phyloP scores from a whole-genome alignment of 495 filamentous ascomycete genomes.

The Penicillium egyptiacum region DNA sequence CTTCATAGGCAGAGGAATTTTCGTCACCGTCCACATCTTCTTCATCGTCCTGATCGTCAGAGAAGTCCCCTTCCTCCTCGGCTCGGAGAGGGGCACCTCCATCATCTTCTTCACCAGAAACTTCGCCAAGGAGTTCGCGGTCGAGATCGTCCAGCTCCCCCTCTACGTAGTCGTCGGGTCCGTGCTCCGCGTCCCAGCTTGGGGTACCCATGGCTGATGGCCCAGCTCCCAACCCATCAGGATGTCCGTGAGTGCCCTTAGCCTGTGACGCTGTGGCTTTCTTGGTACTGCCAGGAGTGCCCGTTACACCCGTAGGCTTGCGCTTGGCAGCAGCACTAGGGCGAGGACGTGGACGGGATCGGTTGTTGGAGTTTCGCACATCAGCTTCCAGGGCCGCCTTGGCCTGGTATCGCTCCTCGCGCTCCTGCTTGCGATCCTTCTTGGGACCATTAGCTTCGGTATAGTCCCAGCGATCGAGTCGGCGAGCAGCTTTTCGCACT shows the following conservation, averaged over 20 bases:
- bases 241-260: conserved; percentile 35
- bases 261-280: conserved; percentile 29
- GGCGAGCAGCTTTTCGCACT: conserved; percentile 63
- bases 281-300: conserved; percentile 26
- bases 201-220: conserved; percentile 23
- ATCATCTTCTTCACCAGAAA: conserved; percentile 44
- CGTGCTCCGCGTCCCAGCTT: conserved; percentile 25
- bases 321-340: conserved; percentile 33
- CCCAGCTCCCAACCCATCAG: conserved; percentile 19
- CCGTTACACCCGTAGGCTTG: conserved; percentile 36
- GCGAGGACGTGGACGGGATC: conserved; percentile 24
- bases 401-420: conserved; percentile 44
- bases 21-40: conserved; percentile 43
- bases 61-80: conserved; percentile 31
- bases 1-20: conserved; percentile 45
- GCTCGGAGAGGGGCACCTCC: conserved; percentile 16
- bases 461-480: conserved; percentile 73
- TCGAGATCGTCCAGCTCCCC: conserved; percentile 54
- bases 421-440: conserved; percentile 44
- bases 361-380: conserved; percentile 24
- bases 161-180: conserved; percentile 35
- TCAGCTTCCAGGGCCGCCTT: conserved; percentile 29
- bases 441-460: conserved; percentile 51
- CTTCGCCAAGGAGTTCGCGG: conserved; percentile 52
- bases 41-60: conserved; percentile 32